Percentiles rank a stretch among this genome's conserved stretches.
phyloP scores from a whole-genome alignment of 2,329 filamentous ascomycete species.

The Chaetomium sp. region DNA sequence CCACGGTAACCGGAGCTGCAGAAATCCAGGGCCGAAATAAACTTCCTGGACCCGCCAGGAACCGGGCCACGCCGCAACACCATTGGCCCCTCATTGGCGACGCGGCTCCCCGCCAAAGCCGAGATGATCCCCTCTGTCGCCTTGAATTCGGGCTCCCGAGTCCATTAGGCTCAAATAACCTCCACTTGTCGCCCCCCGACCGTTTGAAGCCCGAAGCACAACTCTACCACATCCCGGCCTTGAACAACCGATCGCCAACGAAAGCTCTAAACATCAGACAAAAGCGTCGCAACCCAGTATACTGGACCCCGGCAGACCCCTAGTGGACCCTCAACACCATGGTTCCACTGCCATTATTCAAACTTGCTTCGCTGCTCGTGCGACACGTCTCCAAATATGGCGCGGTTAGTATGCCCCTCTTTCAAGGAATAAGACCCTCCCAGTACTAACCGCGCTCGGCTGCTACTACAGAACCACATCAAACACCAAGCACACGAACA shows the following conservation, averaged over 20 bases:
- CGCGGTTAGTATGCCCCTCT: slow-evolving; percentile 43
- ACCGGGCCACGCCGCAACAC: neutral
- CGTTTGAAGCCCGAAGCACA: too few relatives aligned
- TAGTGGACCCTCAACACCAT: slow-evolving; percentile 33
- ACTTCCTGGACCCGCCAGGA: slow-evolving; percentile 6
- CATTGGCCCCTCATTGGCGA: slow-evolving; percentile 7
- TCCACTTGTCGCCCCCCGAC: too few relatives aligned
- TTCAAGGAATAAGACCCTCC: neutral
- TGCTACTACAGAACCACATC: slow-evolving; percentile 51
- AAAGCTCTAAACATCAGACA: too few relatives aligned
- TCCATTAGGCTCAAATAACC: too few relatives aligned
- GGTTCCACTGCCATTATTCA: slow-evolving; percentile 62
- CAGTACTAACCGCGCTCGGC: slow-evolving; percentile 3
- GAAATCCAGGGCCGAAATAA: slow-evolving; percentile 11
- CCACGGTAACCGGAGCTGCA: slow-evolving; percentile 14
- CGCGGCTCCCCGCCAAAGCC: slow-evolving; percentile 12
- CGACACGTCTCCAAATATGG: slow-evolving; percentile 64
- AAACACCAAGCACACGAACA: slow-evolving; percentile 61
- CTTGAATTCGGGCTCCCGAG: too few relatives aligned
- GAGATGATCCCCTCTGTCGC: neutral
- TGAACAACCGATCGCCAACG: too few relatives aligned
- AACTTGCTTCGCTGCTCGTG: slow-evolving; percentile 58
- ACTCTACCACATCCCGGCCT: too few relatives aligned
- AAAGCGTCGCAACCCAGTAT: too few relatives aligned
- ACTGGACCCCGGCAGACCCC: neutral